Evolutionary conservation across 345 rosid species (phyloP).

Genomic region (Bruguiera parviflora): DNA sequence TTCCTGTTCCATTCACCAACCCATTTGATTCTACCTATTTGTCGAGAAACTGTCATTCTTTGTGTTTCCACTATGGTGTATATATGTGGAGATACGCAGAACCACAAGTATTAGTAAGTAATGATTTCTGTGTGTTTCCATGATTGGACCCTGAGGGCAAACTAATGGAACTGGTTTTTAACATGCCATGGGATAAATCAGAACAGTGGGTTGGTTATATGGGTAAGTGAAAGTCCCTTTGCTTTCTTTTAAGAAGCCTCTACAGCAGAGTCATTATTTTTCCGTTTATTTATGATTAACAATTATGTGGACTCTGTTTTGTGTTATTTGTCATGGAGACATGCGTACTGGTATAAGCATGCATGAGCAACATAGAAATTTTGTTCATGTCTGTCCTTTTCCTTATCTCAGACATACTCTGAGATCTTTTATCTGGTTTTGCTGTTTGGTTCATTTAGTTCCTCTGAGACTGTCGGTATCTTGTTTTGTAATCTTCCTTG

Average conservation of each 20-base stretch:
- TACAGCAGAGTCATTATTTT: background rate
- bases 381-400: too few species aligned
- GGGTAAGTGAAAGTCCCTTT: conserved; percentile 44
- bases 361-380: too few species aligned
- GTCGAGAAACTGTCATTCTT: conserved; percentile 5
- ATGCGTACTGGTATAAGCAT: background rate
- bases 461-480: background rate
- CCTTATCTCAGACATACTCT: background rate
- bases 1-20: background rate
- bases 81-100: conserved; percentile 31
- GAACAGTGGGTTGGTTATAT: conserved; percentile 90
- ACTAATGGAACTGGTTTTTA: conserved; percentile 83
- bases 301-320: background rate
- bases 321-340: background rate
- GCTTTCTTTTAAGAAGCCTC: background rate
- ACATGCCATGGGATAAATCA: conserved; percentile 93
- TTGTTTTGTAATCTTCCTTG: background rate
- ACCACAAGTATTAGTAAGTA: conserved; percentile 60
- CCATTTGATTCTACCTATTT: background rate
- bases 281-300: background rate
- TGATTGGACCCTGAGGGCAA: conserved; percentile 66
- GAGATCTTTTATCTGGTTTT: background rate
- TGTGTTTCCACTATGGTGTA: background rate
- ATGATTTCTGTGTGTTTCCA: conserved; percentile 92
- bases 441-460: background rate